These are phyloP conservation scores for Chalara sp. DNA, from an alignment of 2,329 filamentous ascomycete species.

Conservation along the genomic window DNA sequence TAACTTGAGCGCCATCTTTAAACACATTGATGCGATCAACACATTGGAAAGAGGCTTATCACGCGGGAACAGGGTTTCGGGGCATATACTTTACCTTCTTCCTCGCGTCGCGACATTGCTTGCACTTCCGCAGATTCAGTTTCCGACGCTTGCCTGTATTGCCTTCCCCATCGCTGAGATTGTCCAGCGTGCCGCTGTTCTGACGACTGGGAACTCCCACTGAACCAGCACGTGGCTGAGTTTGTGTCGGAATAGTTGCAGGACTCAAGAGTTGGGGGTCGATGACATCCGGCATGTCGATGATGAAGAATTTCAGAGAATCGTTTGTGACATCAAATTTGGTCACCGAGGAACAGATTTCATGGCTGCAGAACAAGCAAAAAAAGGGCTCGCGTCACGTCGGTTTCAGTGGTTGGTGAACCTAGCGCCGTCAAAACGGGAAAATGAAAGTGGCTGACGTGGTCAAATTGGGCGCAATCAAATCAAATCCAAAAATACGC, in stretches of 20 bases:
- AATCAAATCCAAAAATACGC: no score
- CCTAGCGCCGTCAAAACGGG: no score
- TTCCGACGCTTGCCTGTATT: conserved; percentile 7
- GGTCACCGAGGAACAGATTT: neutral
- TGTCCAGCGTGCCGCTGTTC: neutral
- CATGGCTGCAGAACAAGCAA: no score
- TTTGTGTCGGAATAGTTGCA: neutral
- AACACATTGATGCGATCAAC: no score
- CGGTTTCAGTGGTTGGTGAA: no score
- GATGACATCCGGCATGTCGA: neutral
- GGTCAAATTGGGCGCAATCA: no score
- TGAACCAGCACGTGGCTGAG: neutral
- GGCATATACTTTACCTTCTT: conserved; percentile 6
- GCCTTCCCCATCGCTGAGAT: neutral
- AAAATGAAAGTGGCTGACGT: no score
- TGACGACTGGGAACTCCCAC: neutral
- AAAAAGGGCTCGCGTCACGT: no score
- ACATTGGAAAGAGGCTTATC: no score
- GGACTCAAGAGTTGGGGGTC: neutral
- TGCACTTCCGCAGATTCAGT: conserved; percentile 12
- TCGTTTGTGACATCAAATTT: neutral
- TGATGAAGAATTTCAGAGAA: neutral
- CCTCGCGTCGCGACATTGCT: conserved; percentile 11
- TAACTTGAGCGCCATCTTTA: no score
- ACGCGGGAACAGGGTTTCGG: no score